These are phyloP conservation scores for Blastobotrys aristatus DNA, from an alignment of 1,139 yeast species.

Conservation along the genomic window DNA sequence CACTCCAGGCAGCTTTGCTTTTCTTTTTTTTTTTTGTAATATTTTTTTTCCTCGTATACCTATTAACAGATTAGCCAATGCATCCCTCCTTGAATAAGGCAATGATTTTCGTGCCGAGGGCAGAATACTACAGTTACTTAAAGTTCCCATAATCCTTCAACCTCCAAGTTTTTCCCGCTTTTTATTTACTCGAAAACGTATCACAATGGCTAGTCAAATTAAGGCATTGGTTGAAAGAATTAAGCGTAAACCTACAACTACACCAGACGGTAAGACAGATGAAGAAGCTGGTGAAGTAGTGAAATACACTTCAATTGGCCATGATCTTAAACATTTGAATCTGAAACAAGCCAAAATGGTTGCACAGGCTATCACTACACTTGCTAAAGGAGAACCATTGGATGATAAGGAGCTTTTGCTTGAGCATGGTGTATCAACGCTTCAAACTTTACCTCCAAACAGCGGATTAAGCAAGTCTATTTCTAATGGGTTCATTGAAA, in stretches of 20 bases:
- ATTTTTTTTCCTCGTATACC: too few relatives aligned
- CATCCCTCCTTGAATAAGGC: too few relatives aligned
- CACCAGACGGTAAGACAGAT: conserved; percentile 12
- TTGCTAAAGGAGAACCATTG: conserved; percentile 10
- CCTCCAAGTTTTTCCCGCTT: too few relatives aligned
- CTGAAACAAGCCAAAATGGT: conserved; percentile 6
- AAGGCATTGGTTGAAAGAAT: conserved; percentile 5
- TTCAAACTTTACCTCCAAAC: conserved; percentile 5
- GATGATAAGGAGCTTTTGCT: conserved; percentile 8
- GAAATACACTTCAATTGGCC: background rate
- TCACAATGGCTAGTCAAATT: too few relatives aligned
- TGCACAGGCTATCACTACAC: conserved; percentile 7
- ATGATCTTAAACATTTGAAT: background rate
- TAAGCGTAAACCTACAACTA: conserved; percentile 1
- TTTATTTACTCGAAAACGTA: too few relatives aligned
- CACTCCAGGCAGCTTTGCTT: too few relatives aligned
- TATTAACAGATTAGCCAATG: too few relatives aligned
- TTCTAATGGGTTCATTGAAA: conserved; percentile 10
- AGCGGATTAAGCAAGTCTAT: conserved; percentile 9
- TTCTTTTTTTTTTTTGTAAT: too few relatives aligned
- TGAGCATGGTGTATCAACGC: conserved; percentile 10
- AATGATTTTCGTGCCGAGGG: too few relatives aligned
- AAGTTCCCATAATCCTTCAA: too few relatives aligned
- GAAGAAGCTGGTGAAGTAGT: conserved; percentile 8
- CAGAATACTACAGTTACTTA: too few relatives aligned